These are phyloP conservation scores for Fusarium anguioides DNA, from an alignment of 2,329 filamentous ascomycete species.

Conservation along the genomic window DNA sequence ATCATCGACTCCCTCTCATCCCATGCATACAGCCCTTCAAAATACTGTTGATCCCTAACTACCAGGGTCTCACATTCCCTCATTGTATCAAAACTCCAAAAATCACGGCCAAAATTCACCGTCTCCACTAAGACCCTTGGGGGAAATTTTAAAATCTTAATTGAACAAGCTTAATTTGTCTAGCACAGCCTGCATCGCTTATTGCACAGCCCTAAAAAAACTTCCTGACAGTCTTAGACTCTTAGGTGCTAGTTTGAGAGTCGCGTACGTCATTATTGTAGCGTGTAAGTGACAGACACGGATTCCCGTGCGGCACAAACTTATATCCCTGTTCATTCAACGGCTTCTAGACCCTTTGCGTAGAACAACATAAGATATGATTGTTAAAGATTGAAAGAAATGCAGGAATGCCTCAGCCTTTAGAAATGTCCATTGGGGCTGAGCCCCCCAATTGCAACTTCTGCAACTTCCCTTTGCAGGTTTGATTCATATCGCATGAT, in stretches of 20 bases:
- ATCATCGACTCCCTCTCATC: conserved; percentile 25
- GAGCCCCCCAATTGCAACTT: conserved; percentile 24
- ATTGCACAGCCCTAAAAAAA: conserved; percentile 3
- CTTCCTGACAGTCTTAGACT: background rate
- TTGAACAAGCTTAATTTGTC: conserved; percentile 34
- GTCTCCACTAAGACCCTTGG: conserved; percentile 26
- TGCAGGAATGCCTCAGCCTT: background rate
- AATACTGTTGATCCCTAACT: background rate
- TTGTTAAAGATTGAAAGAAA: background rate
- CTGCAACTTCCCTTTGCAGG: conserved; percentile 26
- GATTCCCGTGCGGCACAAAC: background rate
- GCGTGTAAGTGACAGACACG: background rate
- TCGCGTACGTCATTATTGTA: conserved; percentile 31
- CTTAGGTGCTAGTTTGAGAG: conserved; percentile 9
- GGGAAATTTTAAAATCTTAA: background rate
- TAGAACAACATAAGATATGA: background rate
- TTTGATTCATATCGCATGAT: conserved; percentile 29
- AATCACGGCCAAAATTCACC: conserved; percentile 32
- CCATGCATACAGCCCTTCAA: background rate
- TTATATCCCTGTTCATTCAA: background rate
- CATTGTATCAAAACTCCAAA: background rate
- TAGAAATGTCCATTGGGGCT: conserved; percentile 30
- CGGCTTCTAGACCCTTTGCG: conserved; percentile 13
- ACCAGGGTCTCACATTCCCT: background rate
- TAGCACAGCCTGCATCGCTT: conserved; percentile 18